These are phyloP conservation scores for Ogataea pilisensis DNA, from an alignment of 805 yeast genomes.

Conservation along the genomic window DNA sequence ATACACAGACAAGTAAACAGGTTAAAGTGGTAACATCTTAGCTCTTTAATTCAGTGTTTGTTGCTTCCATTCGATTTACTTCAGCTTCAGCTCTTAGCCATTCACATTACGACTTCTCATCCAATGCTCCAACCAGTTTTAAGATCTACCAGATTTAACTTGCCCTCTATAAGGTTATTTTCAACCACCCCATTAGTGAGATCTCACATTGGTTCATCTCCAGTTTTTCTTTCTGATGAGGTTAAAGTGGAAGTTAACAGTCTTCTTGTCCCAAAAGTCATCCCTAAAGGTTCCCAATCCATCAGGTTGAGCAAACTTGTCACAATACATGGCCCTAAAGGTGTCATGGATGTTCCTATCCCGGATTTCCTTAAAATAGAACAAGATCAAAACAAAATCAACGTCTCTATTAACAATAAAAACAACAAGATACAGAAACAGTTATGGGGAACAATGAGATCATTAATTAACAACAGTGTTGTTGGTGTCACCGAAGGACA, in stretches of 20 bases:
- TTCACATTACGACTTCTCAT: too few species aligned
- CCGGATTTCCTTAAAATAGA: constrained; percentile 65
- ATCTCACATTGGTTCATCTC: constrained; percentile 79
- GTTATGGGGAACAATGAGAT: constrained; percentile 94
- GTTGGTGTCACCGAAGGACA: constrained; percentile 94
- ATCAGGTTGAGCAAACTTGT: constrained; percentile 55
- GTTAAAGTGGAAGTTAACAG: constrained; percentile 47
- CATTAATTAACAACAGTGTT: constrained; percentile 70
- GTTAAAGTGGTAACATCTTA: too few species aligned
- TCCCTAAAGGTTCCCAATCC: constrained; percentile 63
- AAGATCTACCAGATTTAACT: neutral
- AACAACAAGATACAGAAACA: constrained; percentile 70
- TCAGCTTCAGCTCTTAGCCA: too few species aligned
- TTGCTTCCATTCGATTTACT: too few species aligned
- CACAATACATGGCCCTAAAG: constrained; percentile 74
- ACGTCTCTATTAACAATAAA: constrained; percentile 47
- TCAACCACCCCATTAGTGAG: constrained; percentile 27
- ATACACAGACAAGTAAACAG: too few species aligned
- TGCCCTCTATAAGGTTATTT: constrained; percentile 27
- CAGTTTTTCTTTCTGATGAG: constrained; percentile 63
- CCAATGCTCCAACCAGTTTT: neutral
- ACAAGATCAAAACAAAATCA: constrained; percentile 32
- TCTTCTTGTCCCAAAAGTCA: constrained; percentile 51
- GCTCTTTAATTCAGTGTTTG: too few species aligned
- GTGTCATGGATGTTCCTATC: constrained; percentile 55